Evolutionary conservation across 2,329 filamentous ascomycete species (phyloP), one percentile per base, ranked within the genome.

Genomic region (Penicillium sp.): DNA sequence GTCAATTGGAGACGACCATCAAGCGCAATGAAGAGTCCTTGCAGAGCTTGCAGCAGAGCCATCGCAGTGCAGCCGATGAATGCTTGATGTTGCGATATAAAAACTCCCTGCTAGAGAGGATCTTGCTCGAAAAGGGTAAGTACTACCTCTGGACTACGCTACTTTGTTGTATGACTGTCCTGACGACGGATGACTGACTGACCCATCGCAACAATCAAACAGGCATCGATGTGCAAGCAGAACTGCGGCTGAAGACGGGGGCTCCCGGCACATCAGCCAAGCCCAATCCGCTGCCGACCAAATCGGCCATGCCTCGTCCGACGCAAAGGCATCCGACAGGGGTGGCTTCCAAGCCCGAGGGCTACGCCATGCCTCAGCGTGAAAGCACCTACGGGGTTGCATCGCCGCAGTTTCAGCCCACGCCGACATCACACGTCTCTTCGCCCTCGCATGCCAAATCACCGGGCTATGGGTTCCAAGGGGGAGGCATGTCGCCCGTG

Each of bases 41-140:
- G 48, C 88, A 94, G 61, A 95, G 84, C 63, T 78, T 98, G 51
- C 93, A 97, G 72, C 87, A 91, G 64, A 94, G 90, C 57, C 93
- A 97, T 66, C 88, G 93, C 61, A 90, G 83, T 63, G 93, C 93
- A 49, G 90, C 91, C 49, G 93, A 97, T 69, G 93, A 97, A 72
- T 97, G 93, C 68, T 73, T 97, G 64, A 97, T 98, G 93, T 78
- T 98, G 61, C 86, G 93, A 50, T 98, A 97, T 72, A 97, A 97
- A 76, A 98, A 97, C 70, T 97, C 93, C 36, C 76, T 97, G 42
- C 80, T 98, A 33, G 93, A 98, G 73, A 83, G 93, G 50, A 95
- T 98, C 64, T 79, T 98, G 45, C 79, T 98, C 34, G 93, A 98
- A 73, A 97, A 97, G 79, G 90, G 90, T 93, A 46, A 3, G 49